A percentile compares a stretch with the other conserved stretches of the same genome.
These are phyloP conservation scores for Yamadazyma jaroonii DNA, from an alignment of 1,139 yeast species.

Conservation along the genomic window DNA sequence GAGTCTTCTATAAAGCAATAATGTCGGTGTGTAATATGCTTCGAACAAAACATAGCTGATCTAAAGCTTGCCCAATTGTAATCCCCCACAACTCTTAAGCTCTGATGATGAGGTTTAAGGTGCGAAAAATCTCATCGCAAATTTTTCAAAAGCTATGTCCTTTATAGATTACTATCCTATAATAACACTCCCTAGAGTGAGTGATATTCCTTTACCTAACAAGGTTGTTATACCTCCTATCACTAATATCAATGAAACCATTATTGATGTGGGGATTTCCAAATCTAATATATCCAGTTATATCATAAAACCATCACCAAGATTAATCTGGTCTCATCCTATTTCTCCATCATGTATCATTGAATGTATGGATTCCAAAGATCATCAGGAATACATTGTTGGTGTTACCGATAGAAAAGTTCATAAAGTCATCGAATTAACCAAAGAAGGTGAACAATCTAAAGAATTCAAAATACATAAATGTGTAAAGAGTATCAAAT, in stretches of 20 bases:
- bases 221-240: slow-evolving; percentile 33
- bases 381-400: slow-evolving; percentile 31
- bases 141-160: slow-evolving; percentile 16
- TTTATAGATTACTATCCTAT: slow-evolving; percentile 39
- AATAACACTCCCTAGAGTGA: slow-evolving; percentile 39
- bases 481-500: slow-evolving; percentile 34
- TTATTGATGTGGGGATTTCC: slow-evolving; percentile 64
- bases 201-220: slow-evolving; percentile 29
- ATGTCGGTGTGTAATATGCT: not conserved
- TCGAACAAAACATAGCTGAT: too few species aligned
- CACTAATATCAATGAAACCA: slow-evolving; percentile 21
- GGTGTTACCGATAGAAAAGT: slow-evolving; percentile 49
- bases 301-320: slow-evolving; percentile 77
- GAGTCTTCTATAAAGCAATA: too few species aligned
- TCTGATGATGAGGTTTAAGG: not conserved
- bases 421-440: slow-evolving; percentile 28
- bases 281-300: slow-evolving; percentile 74
- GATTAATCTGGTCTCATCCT: slow-evolving; percentile 69
- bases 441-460: slow-evolving; percentile 29
- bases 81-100: not conserved
- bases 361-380: slow-evolving; percentile 38
- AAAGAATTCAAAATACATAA: slow-evolving; percentile 14
- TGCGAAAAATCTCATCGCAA: slow-evolving; percentile 8
- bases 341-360: slow-evolving; percentile 60
- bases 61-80: too few species aligned